A percentile compares a stretch with the other conserved stretches of the same genome.
Evolutionary conservation across 768 basidiomycete genomes (phyloP).

Genomic region (Jaapia argillacea): DNA sequence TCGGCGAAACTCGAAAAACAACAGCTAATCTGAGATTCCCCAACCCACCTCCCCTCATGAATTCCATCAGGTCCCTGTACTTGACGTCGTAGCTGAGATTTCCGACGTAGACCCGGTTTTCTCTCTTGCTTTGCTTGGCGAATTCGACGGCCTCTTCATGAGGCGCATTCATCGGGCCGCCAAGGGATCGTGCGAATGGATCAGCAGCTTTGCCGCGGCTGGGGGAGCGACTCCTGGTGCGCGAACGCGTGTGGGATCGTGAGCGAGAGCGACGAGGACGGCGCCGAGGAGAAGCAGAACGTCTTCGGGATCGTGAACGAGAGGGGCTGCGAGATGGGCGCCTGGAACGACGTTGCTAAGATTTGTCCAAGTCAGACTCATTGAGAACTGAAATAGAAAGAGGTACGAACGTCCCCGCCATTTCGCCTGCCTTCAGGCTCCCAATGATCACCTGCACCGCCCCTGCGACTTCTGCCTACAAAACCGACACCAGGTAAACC

Average conservation of each 20-base stretch:
- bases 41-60: constrained; percentile 99
- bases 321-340: constrained; percentile 60
- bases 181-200: constrained; percentile 69
- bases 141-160: constrained; percentile 95
- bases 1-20: constrained; percentile 19
- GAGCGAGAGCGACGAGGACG: constrained; percentile 53
- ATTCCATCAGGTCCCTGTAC: constrained; percentile 98
- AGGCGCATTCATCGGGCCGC: constrained; percentile 83
- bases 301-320: constrained; percentile 62
- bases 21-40: constrained; percentile 60
- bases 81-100: constrained; percentile 99
- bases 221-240: constrained; percentile 43
- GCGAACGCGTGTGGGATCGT: constrained; percentile 43
- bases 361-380: too few species aligned
- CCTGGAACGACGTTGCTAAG: too few species aligned
- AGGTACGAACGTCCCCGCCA: constrained; percentile 50
- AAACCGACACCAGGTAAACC: constrained; percentile 12
- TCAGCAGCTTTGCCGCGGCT: constrained; percentile 47
- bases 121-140: constrained; percentile 92
- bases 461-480: constrained; percentile 34
- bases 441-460: constrained; percentile 63
- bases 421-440: constrained; percentile 73
- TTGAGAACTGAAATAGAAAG: constrained; percentile 2
- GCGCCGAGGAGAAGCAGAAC: constrained; percentile 55
- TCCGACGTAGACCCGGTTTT: constrained; percentile 97